Evolutionary conservation across 2,329 filamentous ascomycete genomes (phyloP).

Genomic region (Exophiala bonariae): DNA sequence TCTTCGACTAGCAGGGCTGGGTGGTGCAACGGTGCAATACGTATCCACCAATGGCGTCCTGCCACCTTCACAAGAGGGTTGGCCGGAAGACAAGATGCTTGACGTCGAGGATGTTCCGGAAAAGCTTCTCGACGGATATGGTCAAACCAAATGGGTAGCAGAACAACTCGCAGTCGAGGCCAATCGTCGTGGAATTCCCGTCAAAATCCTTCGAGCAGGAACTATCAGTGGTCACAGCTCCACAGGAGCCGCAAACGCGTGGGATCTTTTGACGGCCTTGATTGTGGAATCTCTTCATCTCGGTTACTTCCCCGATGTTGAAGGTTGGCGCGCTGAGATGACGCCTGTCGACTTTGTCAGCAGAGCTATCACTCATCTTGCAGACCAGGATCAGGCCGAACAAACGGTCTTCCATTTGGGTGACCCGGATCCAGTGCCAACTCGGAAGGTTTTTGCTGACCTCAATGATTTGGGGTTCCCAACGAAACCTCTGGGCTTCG

Average conservation of each 20-base stretch:
- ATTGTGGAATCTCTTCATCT: conserved; percentile 76
- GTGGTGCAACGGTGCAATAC: conserved; percentile 72
- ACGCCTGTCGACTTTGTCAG: conserved; percentile 81
- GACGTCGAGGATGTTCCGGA: conserved; percentile 67
- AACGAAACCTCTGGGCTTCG: conserved; percentile 66
- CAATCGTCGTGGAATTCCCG: conserved; percentile 65
- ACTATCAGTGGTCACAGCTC: conserved; percentile 77
- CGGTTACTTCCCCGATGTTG: conserved; percentile 67
- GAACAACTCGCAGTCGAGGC: conserved; percentile 74
- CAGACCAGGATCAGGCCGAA: conserved; percentile 61
- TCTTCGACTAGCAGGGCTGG: conserved; percentile 66
- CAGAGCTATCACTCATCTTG: conserved; percentile 69
- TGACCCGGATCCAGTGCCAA: conserved; percentile 69
- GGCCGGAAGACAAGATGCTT: conserved; percentile 69
- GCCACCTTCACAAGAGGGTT: conserved; percentile 68
- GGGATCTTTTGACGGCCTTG: conserved; percentile 73
- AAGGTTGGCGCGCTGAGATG: conserved; percentile 79
- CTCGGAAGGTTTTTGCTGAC: conserved; percentile 63
- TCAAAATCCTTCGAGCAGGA: conserved; percentile 70
- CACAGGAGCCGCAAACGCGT: conserved; percentile 74
- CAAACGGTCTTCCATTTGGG: conserved; percentile 73
- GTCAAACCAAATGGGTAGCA: conserved; percentile 79
- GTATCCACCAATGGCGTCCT: conserved; percentile 79
- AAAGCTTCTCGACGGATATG: conserved; percentile 71
- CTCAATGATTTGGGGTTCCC: conserved; percentile 69